Evolutionary conservation across 768 basidiomycete genomes (phyloP).

Genomic region (Rhizopogon vesiculosus): DNA sequence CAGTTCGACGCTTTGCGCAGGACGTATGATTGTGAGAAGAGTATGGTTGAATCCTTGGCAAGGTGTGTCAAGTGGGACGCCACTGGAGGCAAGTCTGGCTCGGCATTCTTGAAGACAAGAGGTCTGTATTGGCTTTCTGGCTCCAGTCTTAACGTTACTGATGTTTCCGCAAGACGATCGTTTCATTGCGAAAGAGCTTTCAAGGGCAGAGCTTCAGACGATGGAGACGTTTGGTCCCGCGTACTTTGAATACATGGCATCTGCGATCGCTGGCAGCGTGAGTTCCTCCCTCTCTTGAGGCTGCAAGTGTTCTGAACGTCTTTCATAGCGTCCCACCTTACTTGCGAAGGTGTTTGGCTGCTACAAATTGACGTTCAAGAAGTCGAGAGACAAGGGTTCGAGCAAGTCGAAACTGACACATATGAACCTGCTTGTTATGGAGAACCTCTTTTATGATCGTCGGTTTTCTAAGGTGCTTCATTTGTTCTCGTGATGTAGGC

Average conservation of each 20-base stretch:
- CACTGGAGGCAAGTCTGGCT: constrained; percentile 93
- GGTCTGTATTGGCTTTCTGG: constrained; percentile 42
- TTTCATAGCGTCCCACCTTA: constrained; percentile 77
- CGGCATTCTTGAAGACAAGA: constrained; percentile 92
- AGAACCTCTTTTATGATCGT: constrained; percentile 92
- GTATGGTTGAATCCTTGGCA: constrained; percentile 89
- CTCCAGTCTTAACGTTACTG: neutral
- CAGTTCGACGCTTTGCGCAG: constrained; percentile 93
- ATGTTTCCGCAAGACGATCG: constrained; percentile 69
- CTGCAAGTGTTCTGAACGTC: neutral
- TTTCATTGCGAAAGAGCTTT: constrained; percentile 97
- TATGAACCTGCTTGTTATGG: constrained; percentile 98
- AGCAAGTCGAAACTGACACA: constrained; percentile 76
- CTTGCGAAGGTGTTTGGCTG: constrained; percentile 97
- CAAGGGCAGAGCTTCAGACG: constrained; percentile 84
- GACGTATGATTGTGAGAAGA: constrained; percentile 91
- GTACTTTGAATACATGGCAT: constrained; percentile 98
- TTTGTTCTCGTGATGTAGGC: neutral
- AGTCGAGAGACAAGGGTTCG: constrained; percentile 60
- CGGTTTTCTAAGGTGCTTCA: constrained; percentile 75
- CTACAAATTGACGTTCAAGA: constrained; percentile 89
- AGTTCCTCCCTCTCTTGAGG: constrained; percentile 21
- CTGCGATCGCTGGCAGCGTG: constrained; percentile 83
- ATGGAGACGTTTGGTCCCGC: constrained; percentile 97
- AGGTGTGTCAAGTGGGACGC: constrained; percentile 96